These are phyloP conservation scores for Tylopilus balloui DNA, from an alignment of 768 basidiomycete genomes.

Conservation along the genomic window DNA sequence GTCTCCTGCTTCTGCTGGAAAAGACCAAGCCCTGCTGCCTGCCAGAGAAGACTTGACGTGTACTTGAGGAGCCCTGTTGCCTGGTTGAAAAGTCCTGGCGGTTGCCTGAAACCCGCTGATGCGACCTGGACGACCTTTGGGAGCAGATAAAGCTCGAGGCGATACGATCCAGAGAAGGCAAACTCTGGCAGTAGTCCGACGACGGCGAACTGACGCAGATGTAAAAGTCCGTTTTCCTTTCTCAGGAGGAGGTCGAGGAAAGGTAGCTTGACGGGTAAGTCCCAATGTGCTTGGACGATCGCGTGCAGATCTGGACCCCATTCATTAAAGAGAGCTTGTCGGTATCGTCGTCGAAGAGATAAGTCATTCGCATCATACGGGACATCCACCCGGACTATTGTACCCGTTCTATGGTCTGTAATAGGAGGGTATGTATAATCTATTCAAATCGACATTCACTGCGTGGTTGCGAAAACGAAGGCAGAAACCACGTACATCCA, in stretches of 20 bases:
- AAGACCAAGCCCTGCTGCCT: too few relatives aligned
- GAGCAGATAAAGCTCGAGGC: neutral
- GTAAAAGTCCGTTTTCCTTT: neutral
- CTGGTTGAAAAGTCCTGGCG: too few relatives aligned
- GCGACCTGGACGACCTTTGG: too few relatives aligned
- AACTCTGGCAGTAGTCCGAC: conserved; percentile 8
- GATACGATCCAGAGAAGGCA: conserved; percentile 12
- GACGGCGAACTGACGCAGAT: conserved; percentile 7
- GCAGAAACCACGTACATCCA: conserved; percentile 9
- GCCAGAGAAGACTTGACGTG: too few relatives aligned
- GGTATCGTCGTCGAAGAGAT: conserved; percentile 1
- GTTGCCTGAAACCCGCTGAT: too few relatives aligned
- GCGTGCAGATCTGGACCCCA: neutral
- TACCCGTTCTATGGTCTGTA: conserved; percentile 1
- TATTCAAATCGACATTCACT: neutral
- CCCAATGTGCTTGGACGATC: neutral
- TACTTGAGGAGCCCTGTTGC: too few relatives aligned
- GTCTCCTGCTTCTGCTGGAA: neutral
- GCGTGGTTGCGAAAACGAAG: neutral
- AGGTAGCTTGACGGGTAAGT: too few relatives aligned
- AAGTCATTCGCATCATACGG: conserved; percentile 1
- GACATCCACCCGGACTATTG: conserved; percentile 7
- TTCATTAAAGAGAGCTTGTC: neutral
- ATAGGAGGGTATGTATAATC: neutral
- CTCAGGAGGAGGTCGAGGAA: neutral